phyloP scores from a whole-genome alignment of 805 yeast genomes.

The Yarrowia sp. region DNA sequence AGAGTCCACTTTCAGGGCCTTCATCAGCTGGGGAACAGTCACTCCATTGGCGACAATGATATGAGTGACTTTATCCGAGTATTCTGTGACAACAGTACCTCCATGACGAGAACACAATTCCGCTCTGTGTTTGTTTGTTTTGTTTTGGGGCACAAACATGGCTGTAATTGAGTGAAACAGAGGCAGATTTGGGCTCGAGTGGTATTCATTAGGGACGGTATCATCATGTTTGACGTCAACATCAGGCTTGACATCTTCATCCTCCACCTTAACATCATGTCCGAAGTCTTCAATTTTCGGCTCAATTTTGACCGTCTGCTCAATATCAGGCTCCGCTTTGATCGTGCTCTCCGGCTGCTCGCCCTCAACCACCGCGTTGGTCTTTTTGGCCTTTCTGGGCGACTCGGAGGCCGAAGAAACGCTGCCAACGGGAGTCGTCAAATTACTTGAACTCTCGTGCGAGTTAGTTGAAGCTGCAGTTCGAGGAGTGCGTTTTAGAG shows the following conservation, averaged over 20 bases:
- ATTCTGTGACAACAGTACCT: conserved; percentile 5
- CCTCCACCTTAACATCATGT: neutral
- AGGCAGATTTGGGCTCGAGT: neutral
- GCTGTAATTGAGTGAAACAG: conserved; percentile 9
- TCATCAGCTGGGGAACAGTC: conserved; percentile 15
- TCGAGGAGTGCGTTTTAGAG: conserved; percentile 13
- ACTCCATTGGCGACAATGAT: neutral
- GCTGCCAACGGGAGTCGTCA: neutral
- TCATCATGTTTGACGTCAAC: neutral
- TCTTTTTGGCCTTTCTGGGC: conserved; percentile 17
- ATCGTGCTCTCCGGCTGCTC: neutral
- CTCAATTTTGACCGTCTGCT: neutral
- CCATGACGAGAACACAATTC: conserved; percentile 16
- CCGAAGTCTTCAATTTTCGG: neutral
- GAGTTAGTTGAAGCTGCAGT: neutral
- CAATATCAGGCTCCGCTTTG: conserved; percentile 6
- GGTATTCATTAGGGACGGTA: conserved; percentile 3
- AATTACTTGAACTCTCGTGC: neutral
- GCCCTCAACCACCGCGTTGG: conserved; percentile 5
- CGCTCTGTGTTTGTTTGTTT: conserved; percentile 11
- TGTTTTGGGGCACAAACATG: conserved; percentile 5
- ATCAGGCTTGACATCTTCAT: neutral
- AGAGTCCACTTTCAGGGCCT: neutral
- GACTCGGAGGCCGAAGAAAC: neutral
- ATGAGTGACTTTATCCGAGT: conserved; percentile 17